Base-by-base conservation (phyloP, 2,329 filamentous ascomycete genomes). In the Cephalotrichum gorgonifer region DNA sequence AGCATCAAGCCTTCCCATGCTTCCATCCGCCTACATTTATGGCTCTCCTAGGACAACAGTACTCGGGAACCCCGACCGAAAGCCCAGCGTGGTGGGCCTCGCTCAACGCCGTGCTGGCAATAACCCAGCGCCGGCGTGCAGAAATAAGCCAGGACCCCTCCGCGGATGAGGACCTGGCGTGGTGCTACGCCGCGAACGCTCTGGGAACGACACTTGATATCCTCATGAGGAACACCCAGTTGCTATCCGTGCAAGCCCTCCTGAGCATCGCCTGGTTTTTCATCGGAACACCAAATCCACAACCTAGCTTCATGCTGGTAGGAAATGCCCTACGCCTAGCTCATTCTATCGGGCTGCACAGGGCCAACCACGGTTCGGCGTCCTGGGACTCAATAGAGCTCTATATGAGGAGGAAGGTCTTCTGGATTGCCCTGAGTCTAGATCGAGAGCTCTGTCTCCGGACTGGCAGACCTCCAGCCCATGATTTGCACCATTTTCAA, bases 401-500 rank as follows among this genome's bases (percentile, higher is more conserved):
- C 2, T 52, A 58, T 30, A 46, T 52, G 20, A 52, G 57, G n/a
- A 52, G 49, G 23, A 52, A 54, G 12, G 56, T 59, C 12, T 59
- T 59, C 47, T 59, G 57, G 57, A 55, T 54, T 14, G 51, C 51
- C 12, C 59, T 56, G 39, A 33, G 53, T 30, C 53, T 58, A 17
- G 58, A 60, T 42, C 57, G 55, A 43, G 56, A 60, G 25, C 52
- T 60, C n/a, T 57, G 55, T 50, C 45, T 58, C 3, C 55, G 54
- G n/a, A 57, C 51, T 33, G 45, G 54, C 7, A 53, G 50, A 23
- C 56, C 58, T 4, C 58, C 55, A 43, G 45, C 47, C 6, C 57
- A 60, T 50, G 55, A 60, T 28, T 56, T 58, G 22, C 57, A 59
- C n/a, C 57, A 60, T 30, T 60, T 60, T 53, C 56, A 60, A 47